Conservation (phyloP, 441 rosid genomes). For the Populus hybrid region DNA sequence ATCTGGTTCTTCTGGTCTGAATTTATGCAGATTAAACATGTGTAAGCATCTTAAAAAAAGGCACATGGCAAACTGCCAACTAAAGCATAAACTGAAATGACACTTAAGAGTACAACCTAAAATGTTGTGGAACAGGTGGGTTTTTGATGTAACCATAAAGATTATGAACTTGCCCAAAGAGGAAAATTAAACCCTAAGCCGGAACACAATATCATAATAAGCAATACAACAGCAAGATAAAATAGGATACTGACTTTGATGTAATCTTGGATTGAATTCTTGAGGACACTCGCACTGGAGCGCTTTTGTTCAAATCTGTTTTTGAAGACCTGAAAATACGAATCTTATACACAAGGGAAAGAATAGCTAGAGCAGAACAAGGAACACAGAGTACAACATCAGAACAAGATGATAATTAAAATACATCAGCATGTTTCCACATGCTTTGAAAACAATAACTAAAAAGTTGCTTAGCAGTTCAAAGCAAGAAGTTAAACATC, state of each 20-base stretch:
- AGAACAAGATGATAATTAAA: not conserved
- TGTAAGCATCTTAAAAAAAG: not conserved
- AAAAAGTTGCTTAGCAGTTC: not conserved
- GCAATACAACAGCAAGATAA: conserved; percentile 3
- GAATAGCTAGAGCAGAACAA: not conserved
- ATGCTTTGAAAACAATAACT: conserved; percentile 23
- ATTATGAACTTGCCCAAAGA: not conserved
- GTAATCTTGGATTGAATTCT: conserved; percentile 43
- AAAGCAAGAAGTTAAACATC: not conserved
- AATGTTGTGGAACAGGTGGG: not conserved
- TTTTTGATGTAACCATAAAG: not conserved
- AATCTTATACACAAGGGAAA: not conserved
- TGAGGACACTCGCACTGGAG: conserved; percentile 43
- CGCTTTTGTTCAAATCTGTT: conserved; percentile 36
- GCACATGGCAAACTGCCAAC: not conserved
- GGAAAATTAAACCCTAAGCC: conserved; percentile 8
- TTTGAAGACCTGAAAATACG: conserved; percentile 42
- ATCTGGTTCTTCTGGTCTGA: conserved; percentile 39
- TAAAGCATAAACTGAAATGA: not conserved
- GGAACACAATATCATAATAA: not conserved
- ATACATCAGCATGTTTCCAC: not conserved
- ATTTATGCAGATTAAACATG: not conserved
- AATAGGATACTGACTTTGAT: conserved; percentile 44
- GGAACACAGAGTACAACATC: not conserved
- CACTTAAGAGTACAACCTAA: not conserved